phyloP scores from a whole-genome alignment of 768 basidiomycete genomes.

The Psilocybe cubensis region DNA sequence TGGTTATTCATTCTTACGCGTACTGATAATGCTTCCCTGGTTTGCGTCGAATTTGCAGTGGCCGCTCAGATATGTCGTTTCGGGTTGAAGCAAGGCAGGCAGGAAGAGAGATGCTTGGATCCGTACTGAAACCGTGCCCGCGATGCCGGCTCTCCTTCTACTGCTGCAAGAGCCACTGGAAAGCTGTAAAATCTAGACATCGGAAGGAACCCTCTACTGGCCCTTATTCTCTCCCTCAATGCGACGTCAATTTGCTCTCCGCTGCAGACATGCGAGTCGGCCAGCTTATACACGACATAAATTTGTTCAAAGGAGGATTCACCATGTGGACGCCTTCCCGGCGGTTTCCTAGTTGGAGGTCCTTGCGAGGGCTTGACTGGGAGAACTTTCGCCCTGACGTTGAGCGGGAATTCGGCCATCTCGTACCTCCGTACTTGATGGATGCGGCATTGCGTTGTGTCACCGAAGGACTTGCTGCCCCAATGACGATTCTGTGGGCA shows the following conservation, averaged over 20 bases:
- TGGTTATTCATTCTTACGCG: no score
- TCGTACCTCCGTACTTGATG: conserved; percentile 24
- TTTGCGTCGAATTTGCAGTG: conserved; percentile 14
- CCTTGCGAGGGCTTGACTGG: conserved; percentile 27
- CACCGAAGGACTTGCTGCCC: conserved; percentile 31
- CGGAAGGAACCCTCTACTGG: conserved; percentile 22
- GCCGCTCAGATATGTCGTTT: conserved; percentile 28
- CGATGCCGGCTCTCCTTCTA: conserved; percentile 30
- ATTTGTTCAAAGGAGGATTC: no score
- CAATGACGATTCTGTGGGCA: conserved; percentile 35
- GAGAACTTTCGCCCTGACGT: conserved; percentile 26
- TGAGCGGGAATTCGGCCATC: not conserved
- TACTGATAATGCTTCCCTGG: no score
- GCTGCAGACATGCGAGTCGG: conserved; percentile 25
- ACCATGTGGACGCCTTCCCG: no score
- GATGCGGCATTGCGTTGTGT: conserved; percentile 30
- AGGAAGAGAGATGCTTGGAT: not conserved
- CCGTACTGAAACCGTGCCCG: conserved; percentile 25
- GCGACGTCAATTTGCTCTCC: conserved; percentile 28
- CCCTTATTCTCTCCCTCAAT: conserved; percentile 29
- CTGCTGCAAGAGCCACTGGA: conserved; percentile 31
- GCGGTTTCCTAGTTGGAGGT: no score
- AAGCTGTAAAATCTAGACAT: conserved; percentile 21
- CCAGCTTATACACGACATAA: no score
- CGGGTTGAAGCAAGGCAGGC: conserved; percentile 23